Conservation (phyloP, 2,329 filamentous ascomycete species). For the Colletotrichum agaves region DNA sequence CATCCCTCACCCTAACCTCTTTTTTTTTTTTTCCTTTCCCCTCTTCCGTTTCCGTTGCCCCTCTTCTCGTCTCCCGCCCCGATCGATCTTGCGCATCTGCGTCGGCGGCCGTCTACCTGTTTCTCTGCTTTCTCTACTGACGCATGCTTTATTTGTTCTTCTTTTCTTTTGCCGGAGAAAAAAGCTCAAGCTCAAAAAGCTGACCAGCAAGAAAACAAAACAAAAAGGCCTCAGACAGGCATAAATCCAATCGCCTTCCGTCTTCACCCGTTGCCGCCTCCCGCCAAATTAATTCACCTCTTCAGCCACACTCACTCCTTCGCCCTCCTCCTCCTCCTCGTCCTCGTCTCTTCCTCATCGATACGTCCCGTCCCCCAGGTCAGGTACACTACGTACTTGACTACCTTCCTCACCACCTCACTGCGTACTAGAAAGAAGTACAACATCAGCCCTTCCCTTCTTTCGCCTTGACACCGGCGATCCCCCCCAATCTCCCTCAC, state of each 20-base stretch:
- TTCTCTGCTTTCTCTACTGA: neutral
- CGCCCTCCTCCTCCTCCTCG: neutral
- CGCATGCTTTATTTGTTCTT: neutral
- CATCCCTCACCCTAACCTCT: neutral
- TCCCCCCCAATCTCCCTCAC: slow-evolving; percentile 20
- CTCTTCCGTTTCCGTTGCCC: too few species aligned
- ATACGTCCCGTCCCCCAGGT: neutral
- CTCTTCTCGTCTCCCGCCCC: neutral
- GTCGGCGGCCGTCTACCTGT: slow-evolving; percentile 6
- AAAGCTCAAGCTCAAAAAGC: neutral
- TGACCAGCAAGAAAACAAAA: neutral
- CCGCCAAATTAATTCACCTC: neutral
- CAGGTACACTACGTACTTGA: neutral
- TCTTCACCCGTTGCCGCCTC: neutral
- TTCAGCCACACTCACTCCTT: slow-evolving; percentile 17
- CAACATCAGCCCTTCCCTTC: neutral
- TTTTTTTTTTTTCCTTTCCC: neutral
- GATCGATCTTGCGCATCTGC: slow-evolving; percentile 33
- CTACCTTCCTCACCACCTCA: neutral
- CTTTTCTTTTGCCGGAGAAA: neutral
- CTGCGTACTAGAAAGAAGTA: neutral
- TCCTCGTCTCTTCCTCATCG: neutral
- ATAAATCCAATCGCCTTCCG: slow-evolving; percentile 21
- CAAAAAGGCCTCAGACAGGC: slow-evolving; percentile 22
- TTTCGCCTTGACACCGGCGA: slow-evolving; percentile 17